Percentiles rank a stretch among this genome's conserved stretches.
Conservation (phyloP, 2,329 filamentous ascomycete species). For the Blastomyces gilchristii region DNA sequence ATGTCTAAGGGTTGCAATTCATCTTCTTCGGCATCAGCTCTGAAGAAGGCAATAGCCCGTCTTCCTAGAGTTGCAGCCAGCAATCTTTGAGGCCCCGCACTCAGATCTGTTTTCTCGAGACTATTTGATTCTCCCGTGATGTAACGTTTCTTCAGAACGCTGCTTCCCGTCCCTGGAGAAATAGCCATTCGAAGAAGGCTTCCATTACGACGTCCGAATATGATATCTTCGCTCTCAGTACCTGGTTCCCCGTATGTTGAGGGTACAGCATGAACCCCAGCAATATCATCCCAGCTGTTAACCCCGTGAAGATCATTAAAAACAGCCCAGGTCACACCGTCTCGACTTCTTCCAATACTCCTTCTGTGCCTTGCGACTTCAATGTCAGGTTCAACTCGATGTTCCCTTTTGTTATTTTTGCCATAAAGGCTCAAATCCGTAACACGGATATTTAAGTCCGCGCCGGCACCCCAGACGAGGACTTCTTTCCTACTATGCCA, state of each 20-base stretch:
- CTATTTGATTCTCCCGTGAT: conserved; percentile 34
- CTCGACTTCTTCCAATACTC: conserved; percentile 16
- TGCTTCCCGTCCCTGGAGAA: conserved; percentile 22
- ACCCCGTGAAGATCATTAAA: conserved; percentile 43
- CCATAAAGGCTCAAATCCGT: conserved; percentile 33
- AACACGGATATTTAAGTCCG: conserved; percentile 44
- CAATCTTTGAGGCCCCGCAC: conserved; percentile 31
- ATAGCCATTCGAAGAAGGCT: conserved; percentile 37
- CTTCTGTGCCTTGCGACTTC: neutral
- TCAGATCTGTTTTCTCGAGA: conserved; percentile 42
- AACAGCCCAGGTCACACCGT: conserved; percentile 39
- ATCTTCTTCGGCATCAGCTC: conserved; percentile 25
- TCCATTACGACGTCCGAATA: conserved; percentile 49
- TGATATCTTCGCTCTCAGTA: conserved; percentile 36
- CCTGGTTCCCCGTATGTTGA: conserved; percentile 29
- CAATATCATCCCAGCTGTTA: conserved; percentile 51
- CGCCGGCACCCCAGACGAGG: conserved; percentile 51
- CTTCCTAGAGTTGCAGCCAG: conserved; percentile 45
- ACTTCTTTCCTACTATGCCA: conserved; percentile 46
- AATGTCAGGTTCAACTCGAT: neutral
- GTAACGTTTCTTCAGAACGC: conserved; percentile 32
- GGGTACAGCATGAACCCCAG: conserved; percentile 44
- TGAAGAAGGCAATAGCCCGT: conserved; percentile 39
- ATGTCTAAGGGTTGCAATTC: conserved; percentile 30
- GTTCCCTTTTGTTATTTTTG: conserved; percentile 1